Percentiles rank a stretch among this genome's conserved stretches.
Conservation (phyloP, 352 stramenopile species). For the Sclerospora graminicola region DNA sequence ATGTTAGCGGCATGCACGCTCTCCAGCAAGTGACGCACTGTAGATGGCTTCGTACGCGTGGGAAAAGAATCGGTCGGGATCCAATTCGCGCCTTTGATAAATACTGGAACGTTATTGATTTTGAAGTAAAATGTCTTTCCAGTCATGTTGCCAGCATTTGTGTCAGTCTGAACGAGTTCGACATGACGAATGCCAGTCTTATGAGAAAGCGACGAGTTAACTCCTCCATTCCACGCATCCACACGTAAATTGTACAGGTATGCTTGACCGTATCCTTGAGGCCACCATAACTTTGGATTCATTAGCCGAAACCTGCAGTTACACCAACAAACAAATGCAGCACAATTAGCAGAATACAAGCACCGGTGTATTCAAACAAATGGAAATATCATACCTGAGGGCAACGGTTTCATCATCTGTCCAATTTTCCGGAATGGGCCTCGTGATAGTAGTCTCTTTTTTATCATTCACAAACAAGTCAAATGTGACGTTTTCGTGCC, state of each 20-base stretch:
- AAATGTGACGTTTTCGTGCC: slow-evolving; percentile 34
- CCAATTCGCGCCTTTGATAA: slow-evolving; percentile 75
- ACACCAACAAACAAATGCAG: neutral
- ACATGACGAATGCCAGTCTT: slow-evolving; percentile 46
- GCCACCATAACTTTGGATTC: slow-evolving; percentile 65
- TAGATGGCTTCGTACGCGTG: slow-evolving; percentile 31
- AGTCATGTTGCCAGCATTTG: slow-evolving; percentile 24
- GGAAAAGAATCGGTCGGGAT: slow-evolving; percentile 72
- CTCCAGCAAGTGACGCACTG: slow-evolving; percentile 35
- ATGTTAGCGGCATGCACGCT: slow-evolving; percentile 61
- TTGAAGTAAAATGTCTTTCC: slow-evolving; percentile 70
- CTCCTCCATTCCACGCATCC: slow-evolving; percentile 17
- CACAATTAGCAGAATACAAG: slow-evolving; percentile 1
- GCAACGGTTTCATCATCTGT: slow-evolving; percentile 13
- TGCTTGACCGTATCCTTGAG: slow-evolving; percentile 41
- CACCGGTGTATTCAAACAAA: neutral
- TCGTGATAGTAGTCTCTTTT: slow-evolving; percentile 8
- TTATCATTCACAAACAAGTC: slow-evolving; percentile 35
- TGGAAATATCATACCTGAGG: slow-evolving; percentile 24
- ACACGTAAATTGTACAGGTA: slow-evolving; percentile 55
- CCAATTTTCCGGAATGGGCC: slow-evolving; percentile 13
- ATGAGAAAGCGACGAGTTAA: slow-evolving; percentile 29
- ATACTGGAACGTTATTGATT: slow-evolving; percentile 54
- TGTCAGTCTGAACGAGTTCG: slow-evolving; percentile 49
- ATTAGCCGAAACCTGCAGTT: slow-evolving; percentile 26